Evolutionary conservation across 345 rosid genomes (phyloP), one percentile per base, ranked within the genome.

Genomic region (Boechera divaricarpa): DNA sequence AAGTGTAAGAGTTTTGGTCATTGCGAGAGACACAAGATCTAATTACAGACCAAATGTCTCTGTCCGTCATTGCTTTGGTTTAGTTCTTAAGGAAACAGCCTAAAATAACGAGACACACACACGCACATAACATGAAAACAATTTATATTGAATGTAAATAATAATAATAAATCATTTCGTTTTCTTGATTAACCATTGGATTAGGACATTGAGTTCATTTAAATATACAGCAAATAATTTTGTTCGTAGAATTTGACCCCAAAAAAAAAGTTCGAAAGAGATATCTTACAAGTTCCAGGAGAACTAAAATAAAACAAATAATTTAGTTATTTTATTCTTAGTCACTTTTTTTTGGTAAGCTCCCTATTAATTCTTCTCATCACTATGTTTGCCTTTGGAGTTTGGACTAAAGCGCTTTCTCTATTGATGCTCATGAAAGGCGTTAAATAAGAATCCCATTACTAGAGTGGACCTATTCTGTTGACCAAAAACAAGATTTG

Each of bases 21-120:
- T 62, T 76, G 80, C 70, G 16, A 69, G 75, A 15, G 80, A 76
- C 80, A 53, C 56, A 16, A 21, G 35, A 76, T 69, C 80, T 69
- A 44, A 76, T 76, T 69, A 76, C 80, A 69, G 80, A 69, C 70
- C 63, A 76, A 76, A 76, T 45, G 80, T 76, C 80, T 52, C 24
- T 47, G 24, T 76, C 80, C 5, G 32, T 47, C 4, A 11, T 76
- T 76, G 70, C 75, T 69, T 76, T 76, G 62, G 75, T 69, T 76
- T 69, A 52, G 31, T 29, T 62, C 63, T 49, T 7, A 76, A 53
- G 80, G 73, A 75, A 75, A 48, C 79, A 67, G 18, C 44, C 53
- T 31, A 75, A 38, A 36, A 67, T 54, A 28, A 67, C 28, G 73
- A 67, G 72, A 67, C 11, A n/a, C 44, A 47, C 32, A 56, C 66